Base-by-base conservation (phyloP, 192 early-diverging fungal species). In the Backusella parvicylindrica region DNA sequence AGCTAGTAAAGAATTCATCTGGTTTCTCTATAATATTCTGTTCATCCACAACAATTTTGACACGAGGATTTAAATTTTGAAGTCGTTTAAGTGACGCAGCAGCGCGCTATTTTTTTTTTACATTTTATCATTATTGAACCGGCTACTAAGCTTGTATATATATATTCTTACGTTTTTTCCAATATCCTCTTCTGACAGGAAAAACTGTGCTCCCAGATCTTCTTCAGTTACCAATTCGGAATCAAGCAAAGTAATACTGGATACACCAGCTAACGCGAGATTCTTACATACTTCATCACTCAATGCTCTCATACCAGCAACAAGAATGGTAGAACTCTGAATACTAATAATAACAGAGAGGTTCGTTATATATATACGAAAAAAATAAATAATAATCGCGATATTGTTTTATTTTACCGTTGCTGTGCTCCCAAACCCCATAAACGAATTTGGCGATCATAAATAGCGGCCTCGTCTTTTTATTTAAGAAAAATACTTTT, bases 351-450 rank as follows among this genome's bases (percentile, higher is more conserved):
- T 15, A 49, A n/a, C n/a, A n/a, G n/a, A n/a, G n/a, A n/a, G n/a
- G n/a, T n/a, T n/a, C n/a, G n/a, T n/a, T n/a, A n/a, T n/a, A n/a
- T n/a, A n/a, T n/a, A n/a, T n/a, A n/a, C n/a, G n/a, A n/a, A n/a
- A n/a, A n/a, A n/a, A n/a, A n/a, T n/a, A n/a, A n/a, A n/a, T n/a
- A n/a, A n/a, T n/a, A 4, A 50, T 28, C 50, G 38, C 31, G 41
- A 13, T 37, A 3, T 12, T 75, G 21, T 78, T 2, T 28, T 16
- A 1, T 32, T 35, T 53, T 72, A 93, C 94, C 91, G 81, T 70
- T 88, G 88, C 76, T 99, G 97, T 31, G 96, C 94, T 72, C 97
- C 95, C 64, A 98, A 72, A 11, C 97, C 97, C 97, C 97, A 99
- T 23, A 99, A 84, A 66, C 97, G 88, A 78, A 99, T 99, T 86